Evolutionary conservation across 2,329 filamentous ascomycete genomes (phyloP), one percentile per base, ranked within the genome.

Genomic region (Hypoxylon sp.): DNA sequence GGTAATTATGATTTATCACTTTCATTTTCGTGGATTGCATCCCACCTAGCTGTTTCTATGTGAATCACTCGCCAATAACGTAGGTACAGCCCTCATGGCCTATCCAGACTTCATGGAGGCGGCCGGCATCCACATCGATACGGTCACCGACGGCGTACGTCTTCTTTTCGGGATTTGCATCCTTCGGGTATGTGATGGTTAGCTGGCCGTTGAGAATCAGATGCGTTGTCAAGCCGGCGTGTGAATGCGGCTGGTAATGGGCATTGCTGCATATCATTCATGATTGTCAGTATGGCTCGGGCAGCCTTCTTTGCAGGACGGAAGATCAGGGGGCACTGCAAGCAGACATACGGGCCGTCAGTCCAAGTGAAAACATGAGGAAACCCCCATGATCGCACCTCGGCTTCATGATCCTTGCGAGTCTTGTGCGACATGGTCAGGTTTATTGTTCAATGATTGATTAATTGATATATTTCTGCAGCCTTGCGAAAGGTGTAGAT

Each of bases 381-480:
- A 66, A 90, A 91, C 1, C 87, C 87, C 87, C 87, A 90, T 1
- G 80, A 82, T 25, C 77, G 77, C 17, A 90, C 87, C 63, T 88
- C 74, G 38, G 74, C 71, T 67, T 90, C 86, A 26, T 75, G 73
- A 29, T 81, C 75, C 51, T 66, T 69, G 45, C 70, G 75, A 21
- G 75, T 73, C 60, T 74, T 76, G 23, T 51, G 49, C 49, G 55
- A 56, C 61, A 63, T 64, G 43, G 11, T 31, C 35, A 15, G 7
- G 23, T 8, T 30, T 51, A n/a, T n/a, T n/a, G n/a, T n/a, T n/a
- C n/a, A n/a, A n/a, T n/a, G n/a, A n/a, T n/a, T n/a, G n/a, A n/a
- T n/a, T n/a, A n/a, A n/a, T n/a, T n/a, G n/a, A n/a, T n/a, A n/a
- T n/a, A n/a, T n/a, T n/a, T n/a, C n/a, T n/a, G n/a, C n/a, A n/a